Conservation (phyloP, 305 asterid species). For the Solanum aculeatissimum region DNA sequence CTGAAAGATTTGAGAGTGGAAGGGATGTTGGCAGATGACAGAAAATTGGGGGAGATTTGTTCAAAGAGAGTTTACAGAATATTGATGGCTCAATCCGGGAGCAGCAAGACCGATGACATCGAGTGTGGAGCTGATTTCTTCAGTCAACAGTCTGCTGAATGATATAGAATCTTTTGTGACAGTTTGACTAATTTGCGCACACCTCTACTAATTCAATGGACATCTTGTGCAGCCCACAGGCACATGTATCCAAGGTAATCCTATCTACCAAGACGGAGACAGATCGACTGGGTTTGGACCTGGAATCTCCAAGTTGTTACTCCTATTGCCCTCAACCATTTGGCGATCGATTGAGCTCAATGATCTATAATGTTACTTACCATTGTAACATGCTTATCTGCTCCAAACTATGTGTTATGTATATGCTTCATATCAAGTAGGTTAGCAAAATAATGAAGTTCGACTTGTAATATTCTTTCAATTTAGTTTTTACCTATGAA, state of each 20-base stretch:
- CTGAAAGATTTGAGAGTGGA: constrained; percentile 66
- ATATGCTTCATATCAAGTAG: not conserved
- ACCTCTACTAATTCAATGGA: not conserved
- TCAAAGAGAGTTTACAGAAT: constrained; percentile 87
- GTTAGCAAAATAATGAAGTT: not conserved
- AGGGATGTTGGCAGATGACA: constrained; percentile 62
- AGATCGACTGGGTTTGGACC: not conserved
- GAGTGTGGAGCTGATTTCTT: constrained; percentile 91
- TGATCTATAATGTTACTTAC: not conserved
- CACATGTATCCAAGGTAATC: not conserved
- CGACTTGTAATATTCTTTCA: not conserved
- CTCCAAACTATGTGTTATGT: not conserved
- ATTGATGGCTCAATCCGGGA: constrained; percentile 79
- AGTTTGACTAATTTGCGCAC: not conserved
- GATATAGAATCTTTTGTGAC: not conserved
- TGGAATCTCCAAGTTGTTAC: not conserved
- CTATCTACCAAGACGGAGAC: not conserved
- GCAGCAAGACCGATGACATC: constrained; percentile 70
- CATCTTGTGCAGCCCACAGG: not conserved
- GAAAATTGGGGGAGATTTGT: constrained; percentile 84
- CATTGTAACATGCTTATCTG: not conserved
- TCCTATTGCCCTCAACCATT: not conserved
- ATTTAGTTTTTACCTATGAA: not conserved
- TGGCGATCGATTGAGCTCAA: not conserved
- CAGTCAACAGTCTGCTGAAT: constrained; percentile 12